Evolutionary conservation across 768 basidiomycete species (phyloP), one percentile per base, ranked within the genome.

Genomic region (Hortiboletus flavorubellus): DNA sequence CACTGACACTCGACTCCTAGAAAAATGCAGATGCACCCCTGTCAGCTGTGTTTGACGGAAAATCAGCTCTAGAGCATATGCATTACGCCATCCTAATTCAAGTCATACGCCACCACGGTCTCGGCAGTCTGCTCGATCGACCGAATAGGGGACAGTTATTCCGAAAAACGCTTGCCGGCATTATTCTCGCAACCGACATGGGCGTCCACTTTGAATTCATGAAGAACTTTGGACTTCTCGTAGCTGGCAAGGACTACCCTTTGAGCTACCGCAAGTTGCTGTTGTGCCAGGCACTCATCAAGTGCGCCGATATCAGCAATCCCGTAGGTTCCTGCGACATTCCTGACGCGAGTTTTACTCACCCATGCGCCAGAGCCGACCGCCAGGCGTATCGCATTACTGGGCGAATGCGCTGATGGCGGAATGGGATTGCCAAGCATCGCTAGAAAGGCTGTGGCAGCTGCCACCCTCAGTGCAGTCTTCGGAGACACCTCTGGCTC

Each of bases 301-400:
- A 99, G 72, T 97, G 95, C 65, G 94, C 96, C 16, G 97, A 99
- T 73, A 98, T 99, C 65, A 94, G 92, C 68, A 99, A 99, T 70
- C 96, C 97, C 15, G 94, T 97, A 68, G 60, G 94, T 82, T 16
- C 31, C 46, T 14, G 34, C 10, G 21, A 45, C 7, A 11, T 39
- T 38, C 30, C 53, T 11, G 29, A 23, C 54, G 59, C 30, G 5
- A 7, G 35, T 46, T 51, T 52, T 30, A 55, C 49, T 62, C 43
- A 61, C 44, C 31, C 5, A 5, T 41, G 41, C 51, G 42, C 34
- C 64, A 98, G 95, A 87, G 88, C 59, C 93, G 96, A 18, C 96
- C 97, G 1, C 90, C 92, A 59, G 76, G 83, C n/a, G 91, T 97
- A 14, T 92, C 93, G 4, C 84, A 90, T 64, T 86, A 92, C 59